Base-by-base conservation (phyloP, 208 protist genomes). In the Leishmania mexicana region DNA sequence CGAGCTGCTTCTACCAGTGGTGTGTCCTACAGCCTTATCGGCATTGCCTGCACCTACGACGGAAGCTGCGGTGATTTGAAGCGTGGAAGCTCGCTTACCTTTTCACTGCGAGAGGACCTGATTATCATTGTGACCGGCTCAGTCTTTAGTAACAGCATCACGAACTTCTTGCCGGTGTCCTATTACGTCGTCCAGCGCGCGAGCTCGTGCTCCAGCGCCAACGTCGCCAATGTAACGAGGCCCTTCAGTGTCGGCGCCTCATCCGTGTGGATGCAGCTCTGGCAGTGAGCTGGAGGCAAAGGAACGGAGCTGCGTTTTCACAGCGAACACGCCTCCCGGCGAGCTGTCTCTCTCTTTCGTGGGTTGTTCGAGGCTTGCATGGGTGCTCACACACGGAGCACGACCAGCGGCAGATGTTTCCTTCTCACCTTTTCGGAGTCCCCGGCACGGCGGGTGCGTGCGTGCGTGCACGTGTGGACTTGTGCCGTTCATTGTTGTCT, bases 121-220 rank as follows among this genome's bases (percentile, higher is more conserved):
- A 65, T 85, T 45, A 38, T 85, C 6, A 81, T 85, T 45, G 81
- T 85, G 54, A 57, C 67, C 38, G 81, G 81, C 40, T 24, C 17
- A 4, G 77, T 85, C 57, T 65, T 31, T 4, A 81, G 76, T 62
- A 68, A 75, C 42, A 24, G 64, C 40, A 65, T 85, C 21, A n/a
- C 40, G n/a, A 85, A 85, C 70, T 85, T 81, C 57, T 40, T 85
- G 60, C 81, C 76, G 0, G 45, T 79, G 21, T 75, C 81, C 42
- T 85, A 81, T 53, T 85, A 85, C 75, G 60, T 78, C 8, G 47
- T 85, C 15, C 67, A 79, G 76, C 53, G 60, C 17, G 65, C 75
- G 17, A 57, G 35, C 13, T 11, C 57, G 13, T 85, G 81, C 71
- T 81, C 76, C 38, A 58, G 45, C 15, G 21, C 53, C 1, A 42